Conservation (phyloP, 129 eudicot genomes). For the Solidago caesia region DNA sequence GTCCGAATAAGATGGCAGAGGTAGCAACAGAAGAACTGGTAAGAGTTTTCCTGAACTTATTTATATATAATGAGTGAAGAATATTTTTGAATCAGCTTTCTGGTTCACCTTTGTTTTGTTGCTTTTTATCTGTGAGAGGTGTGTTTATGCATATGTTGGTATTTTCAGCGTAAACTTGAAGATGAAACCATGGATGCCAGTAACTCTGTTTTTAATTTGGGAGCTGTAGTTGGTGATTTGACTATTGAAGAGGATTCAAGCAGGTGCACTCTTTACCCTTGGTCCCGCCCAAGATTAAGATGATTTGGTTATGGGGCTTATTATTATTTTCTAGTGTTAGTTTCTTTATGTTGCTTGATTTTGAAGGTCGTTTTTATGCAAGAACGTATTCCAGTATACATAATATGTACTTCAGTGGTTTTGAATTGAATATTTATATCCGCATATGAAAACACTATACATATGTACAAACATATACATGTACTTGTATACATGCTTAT, state of each 20-base stretch:
- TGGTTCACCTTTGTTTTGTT: background rate
- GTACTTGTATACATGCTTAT: background rate
- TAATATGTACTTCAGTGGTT: background rate
- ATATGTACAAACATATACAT: background rate
- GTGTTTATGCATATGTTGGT: constrained; percentile 14
- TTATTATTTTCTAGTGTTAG: background rate
- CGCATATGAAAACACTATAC: background rate
- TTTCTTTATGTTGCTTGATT: constrained; percentile 6
- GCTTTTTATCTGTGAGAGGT: background rate
- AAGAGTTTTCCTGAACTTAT: constrained; percentile 3
- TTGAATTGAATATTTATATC: background rate
- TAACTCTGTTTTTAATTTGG: constrained; percentile 56
- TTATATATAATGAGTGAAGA: background rate
- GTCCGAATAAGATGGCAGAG: constrained; percentile 36
- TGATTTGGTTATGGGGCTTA: background rate
- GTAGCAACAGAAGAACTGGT: constrained; percentile 36
- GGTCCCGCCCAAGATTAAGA: background rate
- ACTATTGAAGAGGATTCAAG: constrained; percentile 63
- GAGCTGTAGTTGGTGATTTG: constrained; percentile 77
- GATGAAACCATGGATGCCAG: constrained; percentile 37
- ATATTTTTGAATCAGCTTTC: background rate
- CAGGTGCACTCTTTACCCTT: constrained; percentile 47
- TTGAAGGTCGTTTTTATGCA: constrained; percentile 3
- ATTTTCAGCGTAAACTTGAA: constrained; percentile 36
- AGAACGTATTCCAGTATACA: background rate